Evolutionary conservation across 2,329 filamentous ascomycete species (phyloP), one percentile per base, ranked within the genome.

Genomic region (Fusarium clavum): DNA sequence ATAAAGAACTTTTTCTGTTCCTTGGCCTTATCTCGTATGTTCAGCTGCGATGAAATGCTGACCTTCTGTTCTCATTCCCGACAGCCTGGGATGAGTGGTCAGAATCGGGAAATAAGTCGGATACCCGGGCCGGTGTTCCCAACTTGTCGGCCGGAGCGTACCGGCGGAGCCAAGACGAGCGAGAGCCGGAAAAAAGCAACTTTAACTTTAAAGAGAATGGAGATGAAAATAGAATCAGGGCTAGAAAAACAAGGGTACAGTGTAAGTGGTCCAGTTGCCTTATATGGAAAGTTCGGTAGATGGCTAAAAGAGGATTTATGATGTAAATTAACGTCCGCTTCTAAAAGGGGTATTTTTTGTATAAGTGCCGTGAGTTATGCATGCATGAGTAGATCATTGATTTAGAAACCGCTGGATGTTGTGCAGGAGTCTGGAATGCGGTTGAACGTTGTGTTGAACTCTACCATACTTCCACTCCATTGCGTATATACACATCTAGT

Each of bases 61-160:
- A 25, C 32, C 13, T 34, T 18, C 43, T 45, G 16, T 45, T 6
- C 24, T 45, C 43, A 44, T 51, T 60, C 61, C 63, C 61, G 63
- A 66, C 61, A 66, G 61, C 61, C 61, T 66, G 63, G 63, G 30
- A 66, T n/a, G 24, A 13, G 24, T 40, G 49, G 27, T 38, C 32
- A 29, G 38, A 62, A 62, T 61, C 57, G 57, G 59, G 59, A 54
- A 62, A 62, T 32, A 40, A 34, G 27, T 43, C 73, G 73, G 73
- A 29, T 62, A 49, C 16, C 27, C 73, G 73, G 73, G 56, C 73
- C 73, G 73, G 24, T 34, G 18, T 70, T 54, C 73, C 73, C 59
- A 48, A 14, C 32, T 45, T 25, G 22, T 58, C 66, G 63, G 67
- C 46, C 61, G 60, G 69, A 32, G 41, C 62, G 63, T 46, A 34